Percentiles rank a stretch among this genome's conserved stretches.
These are phyloP conservation scores for Cutaneotrichosporon sp. DNA, from an alignment of 1,284 basidiomycete species.

Conservation along the genomic window DNA sequence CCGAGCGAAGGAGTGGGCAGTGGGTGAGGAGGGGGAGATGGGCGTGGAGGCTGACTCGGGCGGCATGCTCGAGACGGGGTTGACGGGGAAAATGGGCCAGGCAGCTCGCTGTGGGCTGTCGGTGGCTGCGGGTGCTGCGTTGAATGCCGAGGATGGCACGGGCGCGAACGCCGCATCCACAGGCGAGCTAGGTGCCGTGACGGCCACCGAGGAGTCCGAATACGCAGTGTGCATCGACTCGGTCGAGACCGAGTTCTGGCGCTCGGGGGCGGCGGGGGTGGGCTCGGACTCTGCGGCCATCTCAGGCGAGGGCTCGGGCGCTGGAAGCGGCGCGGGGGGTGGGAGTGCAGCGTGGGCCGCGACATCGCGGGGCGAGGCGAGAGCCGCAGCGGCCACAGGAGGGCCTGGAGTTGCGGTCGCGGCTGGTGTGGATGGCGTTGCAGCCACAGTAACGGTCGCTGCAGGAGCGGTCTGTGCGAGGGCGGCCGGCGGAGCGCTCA, in stretches of 20 bases:
- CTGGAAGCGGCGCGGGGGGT: no score
- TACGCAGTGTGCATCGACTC: background rate
- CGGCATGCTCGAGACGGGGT: background rate
- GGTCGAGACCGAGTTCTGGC: background rate
- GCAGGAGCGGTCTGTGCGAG: no score
- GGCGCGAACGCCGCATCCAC: background rate
- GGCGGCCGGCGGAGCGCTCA: no score
- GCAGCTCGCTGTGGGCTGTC: background rate
- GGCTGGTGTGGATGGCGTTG: no score
- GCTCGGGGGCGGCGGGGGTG: background rate
- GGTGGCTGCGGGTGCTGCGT: background rate
- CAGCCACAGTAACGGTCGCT: no score
- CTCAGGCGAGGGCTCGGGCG: no score
- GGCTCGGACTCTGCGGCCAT: no score
- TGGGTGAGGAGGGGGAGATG: background rate
- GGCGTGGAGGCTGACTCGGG: background rate
- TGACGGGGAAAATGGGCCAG: background rate
- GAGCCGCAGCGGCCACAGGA: no score
- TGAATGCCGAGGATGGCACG: background rate
- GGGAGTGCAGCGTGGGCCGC: no score
- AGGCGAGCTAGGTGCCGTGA: background rate
- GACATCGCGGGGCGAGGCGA: no score
- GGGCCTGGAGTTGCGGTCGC: no score
- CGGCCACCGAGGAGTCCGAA: background rate
- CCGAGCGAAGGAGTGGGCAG: background rate